Evolutionary conservation across 78 protist species (phyloP).

Genomic region (Pelomyxa schiedti): DNA sequence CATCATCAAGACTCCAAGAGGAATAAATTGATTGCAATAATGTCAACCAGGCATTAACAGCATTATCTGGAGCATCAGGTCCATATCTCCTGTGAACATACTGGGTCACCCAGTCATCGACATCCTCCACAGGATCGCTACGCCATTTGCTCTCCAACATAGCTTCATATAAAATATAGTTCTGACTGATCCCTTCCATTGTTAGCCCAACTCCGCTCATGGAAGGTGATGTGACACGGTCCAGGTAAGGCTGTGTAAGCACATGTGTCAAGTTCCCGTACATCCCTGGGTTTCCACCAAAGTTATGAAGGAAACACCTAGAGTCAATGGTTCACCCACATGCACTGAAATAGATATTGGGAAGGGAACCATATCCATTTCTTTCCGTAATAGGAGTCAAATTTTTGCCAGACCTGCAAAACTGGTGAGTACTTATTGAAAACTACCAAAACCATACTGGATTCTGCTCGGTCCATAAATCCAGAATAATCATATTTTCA

Average conservation of each 20-base stretch:
- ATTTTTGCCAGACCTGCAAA: too few relatives aligned
- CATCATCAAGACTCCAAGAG: too few relatives aligned
- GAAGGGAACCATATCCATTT: neutral
- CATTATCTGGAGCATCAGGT: too few relatives aligned
- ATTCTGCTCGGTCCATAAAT: conserved; percentile 20
- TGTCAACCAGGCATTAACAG: neutral
- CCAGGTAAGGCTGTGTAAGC: neutral
- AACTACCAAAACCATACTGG: conserved; percentile 18
- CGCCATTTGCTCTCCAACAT: neutral
- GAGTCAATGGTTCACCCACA: conserved; percentile 12
- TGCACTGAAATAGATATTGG: too few relatives aligned
- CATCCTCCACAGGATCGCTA: neutral
- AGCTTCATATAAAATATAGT: neutral
- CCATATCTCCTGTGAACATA: neutral
- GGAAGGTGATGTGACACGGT: neutral
- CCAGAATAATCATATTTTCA: conserved; percentile 16
- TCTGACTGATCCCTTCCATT: neutral
- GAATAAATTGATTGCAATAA: neutral
- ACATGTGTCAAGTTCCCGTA: conserved; percentile 8
- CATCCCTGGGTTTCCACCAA: conserved; percentile 30
- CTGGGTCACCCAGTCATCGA: conserved; percentile 14
- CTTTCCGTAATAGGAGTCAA: conserved; percentile 30
- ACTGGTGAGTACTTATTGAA: too few relatives aligned
- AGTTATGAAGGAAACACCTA: conserved; percentile 43
- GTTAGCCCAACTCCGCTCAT: neutral